Evolutionary conservation across 805 yeast genomes (phyloP).

Genomic region (Komagataella phaffii): DNA sequence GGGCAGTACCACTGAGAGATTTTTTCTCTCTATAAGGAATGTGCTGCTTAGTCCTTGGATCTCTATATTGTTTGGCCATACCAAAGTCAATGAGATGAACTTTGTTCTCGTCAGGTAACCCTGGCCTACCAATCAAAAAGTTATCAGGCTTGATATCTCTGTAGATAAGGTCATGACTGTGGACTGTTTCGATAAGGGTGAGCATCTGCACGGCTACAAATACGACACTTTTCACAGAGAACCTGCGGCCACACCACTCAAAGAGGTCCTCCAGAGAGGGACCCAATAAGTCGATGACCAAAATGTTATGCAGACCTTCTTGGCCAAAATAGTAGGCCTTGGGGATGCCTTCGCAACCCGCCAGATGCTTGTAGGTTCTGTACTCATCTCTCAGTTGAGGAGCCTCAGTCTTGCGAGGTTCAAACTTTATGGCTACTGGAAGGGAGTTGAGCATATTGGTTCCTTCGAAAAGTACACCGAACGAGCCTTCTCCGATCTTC

Average conservation of each 20-base stretch:
- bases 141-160: conserved; percentile 98
- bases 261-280: conserved; percentile 93
- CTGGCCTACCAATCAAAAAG: conserved; percentile 85
- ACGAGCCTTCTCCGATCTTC: conserved; percentile 97
- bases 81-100: conserved; percentile 94
- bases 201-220: conserved; percentile 95
- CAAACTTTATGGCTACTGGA: conserved; percentile 93
- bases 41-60: conserved; percentile 89
- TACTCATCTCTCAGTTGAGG: conserved; percentile 96
- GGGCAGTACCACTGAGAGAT: conserved; percentile 93
- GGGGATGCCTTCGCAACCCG: conserved; percentile 80
- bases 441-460: conserved; percentile 81
- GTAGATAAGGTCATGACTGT: conserved; percentile 81
- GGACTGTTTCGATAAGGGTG: conserved; percentile 71
- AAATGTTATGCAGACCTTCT: conserved; percentile 91
- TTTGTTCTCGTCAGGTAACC: conserved; percentile 68
- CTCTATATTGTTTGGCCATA: conserved; percentile 97
- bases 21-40: conserved; percentile 95
- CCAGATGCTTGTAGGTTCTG: conserved; percentile 80
- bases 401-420: conserved; percentile 93
- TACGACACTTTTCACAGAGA: conserved; percentile 77
- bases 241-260: conserved; percentile 96
- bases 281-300: conserved; percentile 89
- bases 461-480: conserved; percentile 96
- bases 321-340: conserved; percentile 97